phyloP scores from a whole-genome alignment of 176 grass and related monocot genomes.

The Poa annua region DNA sequence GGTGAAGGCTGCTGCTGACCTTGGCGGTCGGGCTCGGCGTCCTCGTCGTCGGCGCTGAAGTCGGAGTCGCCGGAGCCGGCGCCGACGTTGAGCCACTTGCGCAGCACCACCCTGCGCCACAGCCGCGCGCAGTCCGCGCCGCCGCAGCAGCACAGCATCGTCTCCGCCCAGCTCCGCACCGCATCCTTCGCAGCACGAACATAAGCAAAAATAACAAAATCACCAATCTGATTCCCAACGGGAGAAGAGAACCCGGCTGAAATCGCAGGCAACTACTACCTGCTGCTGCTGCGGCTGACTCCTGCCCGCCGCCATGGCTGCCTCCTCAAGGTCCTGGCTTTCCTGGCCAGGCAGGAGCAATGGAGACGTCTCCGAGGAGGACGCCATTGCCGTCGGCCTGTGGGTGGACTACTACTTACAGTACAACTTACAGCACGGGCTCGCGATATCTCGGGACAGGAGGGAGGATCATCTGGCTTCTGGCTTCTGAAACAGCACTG shows the following conservation, averaged over 20 bases:
- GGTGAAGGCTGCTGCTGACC: constrained; percentile 38
- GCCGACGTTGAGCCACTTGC: constrained; percentile 94
- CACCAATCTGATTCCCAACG: constrained; percentile 5
- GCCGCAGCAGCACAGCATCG: constrained; percentile 48
- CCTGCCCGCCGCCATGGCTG: constrained; percentile 37
- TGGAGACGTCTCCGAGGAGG: constrained; percentile 14
- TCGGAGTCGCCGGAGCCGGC: constrained; percentile 65
- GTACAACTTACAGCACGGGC: not conserved
- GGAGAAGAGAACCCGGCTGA: too few relatives aligned
- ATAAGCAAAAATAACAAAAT: not conserved
- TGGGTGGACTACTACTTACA: not conserved
- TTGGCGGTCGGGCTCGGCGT: constrained; percentile 60
- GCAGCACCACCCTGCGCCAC: constrained; percentile 77
- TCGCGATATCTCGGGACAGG: not conserved
- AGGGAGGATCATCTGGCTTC: not conserved
- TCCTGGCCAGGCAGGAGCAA: not conserved
- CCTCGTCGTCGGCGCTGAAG: constrained; percentile 85
- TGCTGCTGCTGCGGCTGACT: constrained; percentile 26
- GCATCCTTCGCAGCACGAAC: constrained; percentile 34
- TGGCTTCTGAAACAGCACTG: not conserved
- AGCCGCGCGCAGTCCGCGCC: constrained; percentile 54
- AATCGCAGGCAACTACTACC: too few relatives aligned
- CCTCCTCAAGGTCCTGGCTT: not conserved
- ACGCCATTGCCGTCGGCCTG: constrained; percentile 23
- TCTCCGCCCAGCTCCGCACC: constrained; percentile 60